Base-by-base conservation (phyloP, 148 eudicot genomes). In the Agrostemma githago region DNA sequence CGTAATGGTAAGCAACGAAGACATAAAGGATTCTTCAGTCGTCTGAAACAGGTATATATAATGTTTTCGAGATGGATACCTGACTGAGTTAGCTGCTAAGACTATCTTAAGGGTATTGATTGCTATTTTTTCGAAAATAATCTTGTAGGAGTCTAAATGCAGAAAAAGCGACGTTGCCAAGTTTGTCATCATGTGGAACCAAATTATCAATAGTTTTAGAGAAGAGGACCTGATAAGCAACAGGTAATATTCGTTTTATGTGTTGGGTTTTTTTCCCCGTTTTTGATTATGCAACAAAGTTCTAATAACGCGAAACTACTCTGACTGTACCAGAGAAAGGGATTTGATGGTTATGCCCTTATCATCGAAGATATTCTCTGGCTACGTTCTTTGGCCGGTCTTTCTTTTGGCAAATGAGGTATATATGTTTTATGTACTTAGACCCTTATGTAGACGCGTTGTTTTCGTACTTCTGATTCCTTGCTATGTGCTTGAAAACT, bases 341-440 rank as follows among this genome's bases (percentile, higher is more conserved):
- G 99, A 92, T 82, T 86, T 95, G 86, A 92, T 95, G 97, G 77
- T 87, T 69, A 86, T 95, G 68, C 97, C 97, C 70, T 69, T 87
- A 71, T 81, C 97, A 69, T 80, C 90, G 56, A 96, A 95, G 62
- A 80, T 89, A 75, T 80, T 86, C 68, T 81, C 96, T 72, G 96
- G 89, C 42, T 70, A 76, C 11, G 82, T 92, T 74, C 91, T 81
- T 56, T 95, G 99, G 99, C 99, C 99, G 21, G 89, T 92, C 80
- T 95, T 95, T 79, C 99, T 92, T 79, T 84, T 95, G 77, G 92
- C 99, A 79, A 86, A 89, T 83, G 90, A 95, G 97, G 99, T 92
- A 74, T 60, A 54, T 26, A 57, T 43, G 5, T 26, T 26, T 26
- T 66, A 34, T 15, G 20, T 3, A 62, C 46, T 63, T 7, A 64